These are phyloP conservation scores for Knoxdaviesia capensis DNA, from an alignment of 2,329 filamentous ascomycete genomes.

Conservation along the genomic window DNA sequence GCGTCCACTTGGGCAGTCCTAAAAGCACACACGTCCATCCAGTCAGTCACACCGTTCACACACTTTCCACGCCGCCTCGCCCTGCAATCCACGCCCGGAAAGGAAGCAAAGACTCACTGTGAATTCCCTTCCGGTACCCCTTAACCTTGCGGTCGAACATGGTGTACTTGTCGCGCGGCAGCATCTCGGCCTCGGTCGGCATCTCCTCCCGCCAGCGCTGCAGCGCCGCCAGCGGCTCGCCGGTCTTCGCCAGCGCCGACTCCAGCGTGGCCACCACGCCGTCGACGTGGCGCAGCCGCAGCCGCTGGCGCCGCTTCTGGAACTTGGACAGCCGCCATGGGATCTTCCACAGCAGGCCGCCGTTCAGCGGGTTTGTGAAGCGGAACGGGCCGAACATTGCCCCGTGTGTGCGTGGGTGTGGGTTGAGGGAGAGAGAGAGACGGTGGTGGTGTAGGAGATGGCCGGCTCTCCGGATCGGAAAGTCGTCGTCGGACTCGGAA, in stretches of 20 bases:
- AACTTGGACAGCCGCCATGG: conserved; percentile 87
- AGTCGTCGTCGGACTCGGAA: background rate
- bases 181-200: conserved; percentile 89
- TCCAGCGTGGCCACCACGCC: conserved; percentile 69
- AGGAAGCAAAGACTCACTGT: conserved; percentile 47
- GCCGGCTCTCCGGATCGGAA: background rate
- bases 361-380: conserved; percentile 53
- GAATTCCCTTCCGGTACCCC: conserved; percentile 89
- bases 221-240: conserved; percentile 53
- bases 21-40: conserved; percentile 2
- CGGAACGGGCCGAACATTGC: conserved; percentile 71
- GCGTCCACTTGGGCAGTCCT: conserved; percentile 86
- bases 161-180: conserved; percentile 92
- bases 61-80: background rate
- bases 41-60: background rate
- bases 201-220: conserved; percentile 90
- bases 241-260: conserved; percentile 53
- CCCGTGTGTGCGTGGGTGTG: conserved; percentile 2
- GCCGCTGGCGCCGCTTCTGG: conserved; percentile 74
- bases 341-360: conserved; percentile 87
- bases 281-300: conserved; percentile 71
- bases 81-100: background rate
- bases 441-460: background rate
- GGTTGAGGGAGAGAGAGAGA: conserved; percentile 1
- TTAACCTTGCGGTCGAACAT: conserved; percentile 94